These are phyloP conservation scores for Selaginella moellendorffii DNA, from an alignment of 75 land plant genomes.

Conservation along the genomic window DNA sequence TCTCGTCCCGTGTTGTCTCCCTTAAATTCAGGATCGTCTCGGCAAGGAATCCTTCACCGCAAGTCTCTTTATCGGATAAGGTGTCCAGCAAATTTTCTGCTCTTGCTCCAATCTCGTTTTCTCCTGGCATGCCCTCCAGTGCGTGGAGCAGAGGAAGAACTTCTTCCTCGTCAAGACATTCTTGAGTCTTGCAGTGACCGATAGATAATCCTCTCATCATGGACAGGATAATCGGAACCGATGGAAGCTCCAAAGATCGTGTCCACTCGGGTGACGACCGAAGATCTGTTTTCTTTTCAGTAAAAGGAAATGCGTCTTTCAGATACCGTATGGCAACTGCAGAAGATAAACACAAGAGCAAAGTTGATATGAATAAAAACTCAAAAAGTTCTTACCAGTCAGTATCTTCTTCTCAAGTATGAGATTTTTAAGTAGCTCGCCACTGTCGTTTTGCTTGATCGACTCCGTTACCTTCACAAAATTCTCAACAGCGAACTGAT, in stretches of 20 bases:
- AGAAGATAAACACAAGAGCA: neutral
- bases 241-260: conserved; percentile 53
- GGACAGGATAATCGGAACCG: conserved; percentile 78
- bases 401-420: conserved; percentile 76
- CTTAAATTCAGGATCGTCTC: conserved; percentile 53
- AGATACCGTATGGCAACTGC: conserved; percentile 51
- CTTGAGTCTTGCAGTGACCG: conserved; percentile 71
- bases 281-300: conserved; percentile 40
- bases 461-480: conserved; percentile 94
- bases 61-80: conserved; percentile 66
- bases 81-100: conserved; percentile 95
- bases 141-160: conserved; percentile 85
- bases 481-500: conserved; percentile 71
- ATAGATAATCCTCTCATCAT: conserved; percentile 82
- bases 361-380: neutral
- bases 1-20: conserved; percentile 89
- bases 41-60: conserved; percentile 73
- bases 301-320: conserved; percentile 49
- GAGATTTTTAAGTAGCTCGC: conserved; percentile 81
- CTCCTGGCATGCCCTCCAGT: conserved; percentile 87
- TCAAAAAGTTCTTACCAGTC: conserved; percentile 15
- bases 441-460: conserved; percentile 73
- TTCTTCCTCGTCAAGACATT: conserved; percentile 57
- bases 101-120: conserved; percentile 89
- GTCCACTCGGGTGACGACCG: conserved; percentile 67